These are phyloP conservation scores for Syncephalastrum sp. DNA, from an alignment of 371 early-diverging fungal genomes.

Conservation along the genomic window DNA sequence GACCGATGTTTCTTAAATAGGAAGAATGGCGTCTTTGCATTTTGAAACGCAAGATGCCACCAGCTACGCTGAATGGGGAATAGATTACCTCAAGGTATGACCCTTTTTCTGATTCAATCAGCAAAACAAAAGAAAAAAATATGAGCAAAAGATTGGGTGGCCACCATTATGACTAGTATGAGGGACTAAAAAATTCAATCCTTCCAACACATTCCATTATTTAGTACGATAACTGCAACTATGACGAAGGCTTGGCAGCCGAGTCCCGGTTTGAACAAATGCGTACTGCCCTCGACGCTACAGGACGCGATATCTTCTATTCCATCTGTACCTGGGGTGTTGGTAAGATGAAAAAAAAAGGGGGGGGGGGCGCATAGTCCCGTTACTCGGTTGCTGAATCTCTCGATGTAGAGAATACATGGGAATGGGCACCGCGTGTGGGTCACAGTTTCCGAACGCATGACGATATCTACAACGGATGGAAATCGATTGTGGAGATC, in stretches of 20 bases:
- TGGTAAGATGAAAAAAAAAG: slow-evolving; percentile 2
- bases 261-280: slow-evolving; percentile 16
- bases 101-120: background rate
- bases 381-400: background rate
- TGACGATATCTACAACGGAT: slow-evolving; percentile 32
- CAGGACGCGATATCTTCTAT: slow-evolving; percentile 42
- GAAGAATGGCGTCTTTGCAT: slow-evolving; percentile 17
- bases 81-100: slow-evolving; percentile 22
- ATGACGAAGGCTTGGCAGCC: slow-evolving; percentile 14
- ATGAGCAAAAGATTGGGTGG: too few species aligned
- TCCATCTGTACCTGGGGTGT: slow-evolving; percentile 48
- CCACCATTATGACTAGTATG: too few species aligned
- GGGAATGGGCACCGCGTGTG: slow-evolving; percentile 38
- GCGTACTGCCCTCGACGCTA: slow-evolving; percentile 42
- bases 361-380: too few species aligned
- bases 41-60: slow-evolving; percentile 20
- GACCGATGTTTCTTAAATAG: background rate
- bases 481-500: slow-evolving; percentile 24
- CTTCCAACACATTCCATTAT: background rate
- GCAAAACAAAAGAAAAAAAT: too few species aligned
- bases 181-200: too few species aligned
- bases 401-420: slow-evolving; percentile 17
- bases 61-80: slow-evolving; percentile 21
- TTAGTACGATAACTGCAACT: slow-evolving; percentile 26
- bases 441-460: slow-evolving; percentile 43